Conservation (phyloP, 2,329 filamentous ascomycete genomes). For the Colletotrichum tofieldiae region DNA sequence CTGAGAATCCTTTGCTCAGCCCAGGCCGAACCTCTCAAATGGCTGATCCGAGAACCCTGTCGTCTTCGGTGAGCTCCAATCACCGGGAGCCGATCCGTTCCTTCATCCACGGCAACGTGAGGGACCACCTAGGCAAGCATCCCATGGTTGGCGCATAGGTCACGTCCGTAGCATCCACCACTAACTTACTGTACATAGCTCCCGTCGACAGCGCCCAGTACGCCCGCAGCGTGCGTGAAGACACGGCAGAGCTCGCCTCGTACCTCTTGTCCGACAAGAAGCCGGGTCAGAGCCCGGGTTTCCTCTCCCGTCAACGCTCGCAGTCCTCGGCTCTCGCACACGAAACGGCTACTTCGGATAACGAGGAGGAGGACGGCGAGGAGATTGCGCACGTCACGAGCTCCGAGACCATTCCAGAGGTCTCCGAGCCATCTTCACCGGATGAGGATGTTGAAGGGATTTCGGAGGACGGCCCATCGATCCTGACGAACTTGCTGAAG, state of each 20-base stretch:
- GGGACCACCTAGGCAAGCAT: slow-evolving; percentile 70
- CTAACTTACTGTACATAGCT: slow-evolving; percentile 47
- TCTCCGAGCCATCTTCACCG: slow-evolving; percentile 71
- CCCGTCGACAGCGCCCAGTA: slow-evolving; percentile 80
- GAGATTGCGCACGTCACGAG: slow-evolving; percentile 45
- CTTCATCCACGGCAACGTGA: slow-evolving; percentile 77
- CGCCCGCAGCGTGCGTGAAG: slow-evolving; percentile 85
- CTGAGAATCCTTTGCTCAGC: slow-evolving; percentile 45
- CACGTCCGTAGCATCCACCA: not conserved
- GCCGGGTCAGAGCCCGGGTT: slow-evolving; percentile 60
- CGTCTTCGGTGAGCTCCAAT: slow-evolving; percentile 54
- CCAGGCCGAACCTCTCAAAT: slow-evolving; percentile 40
- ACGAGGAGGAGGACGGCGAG: slow-evolving; percentile 42
- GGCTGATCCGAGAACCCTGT: slow-evolving; percentile 53
- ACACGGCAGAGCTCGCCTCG: slow-evolving; percentile 88
- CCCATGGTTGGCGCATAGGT: slow-evolving; percentile 5
- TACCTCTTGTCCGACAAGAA: slow-evolving; percentile 81
- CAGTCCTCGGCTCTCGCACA: slow-evolving; percentile 50
- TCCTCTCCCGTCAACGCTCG: slow-evolving; percentile 60
- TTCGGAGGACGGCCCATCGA: slow-evolving; percentile 57
- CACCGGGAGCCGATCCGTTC: slow-evolving; percentile 79
- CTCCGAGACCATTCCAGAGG: slow-evolving; percentile 72
- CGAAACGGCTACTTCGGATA: slow-evolving; percentile 48
- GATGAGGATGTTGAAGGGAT: slow-evolving; percentile 49
- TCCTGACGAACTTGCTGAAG: slow-evolving; percentile 66